These are phyloP conservation scores for Nakazawaea laoshanensis DNA, from an alignment of 805 yeast genomes.

Conservation along the genomic window DNA sequence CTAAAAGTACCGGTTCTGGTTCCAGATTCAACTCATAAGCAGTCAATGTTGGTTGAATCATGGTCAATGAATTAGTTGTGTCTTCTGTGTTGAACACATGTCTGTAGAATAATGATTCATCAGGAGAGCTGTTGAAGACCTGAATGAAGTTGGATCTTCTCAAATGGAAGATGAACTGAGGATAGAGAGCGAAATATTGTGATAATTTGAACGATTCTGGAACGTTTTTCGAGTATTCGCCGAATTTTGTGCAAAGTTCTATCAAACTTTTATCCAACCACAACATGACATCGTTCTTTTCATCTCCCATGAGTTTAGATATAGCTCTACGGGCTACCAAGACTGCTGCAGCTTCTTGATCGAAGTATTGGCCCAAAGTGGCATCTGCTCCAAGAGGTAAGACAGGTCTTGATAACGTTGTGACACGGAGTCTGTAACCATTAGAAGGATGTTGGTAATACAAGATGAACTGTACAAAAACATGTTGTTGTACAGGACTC, in stretches of 20 bases:
- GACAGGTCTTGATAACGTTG: constrained; percentile 43
- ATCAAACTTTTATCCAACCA: constrained; percentile 41
- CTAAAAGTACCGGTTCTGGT: constrained; percentile 57
- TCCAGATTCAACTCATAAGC: constrained; percentile 49
- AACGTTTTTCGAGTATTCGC: constrained; percentile 37
- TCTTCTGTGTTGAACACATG: constrained; percentile 59
- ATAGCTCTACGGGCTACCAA: constrained; percentile 49
- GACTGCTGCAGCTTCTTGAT: constrained; percentile 64
- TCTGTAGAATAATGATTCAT: constrained; percentile 59
- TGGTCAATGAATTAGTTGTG: constrained; percentile 47
- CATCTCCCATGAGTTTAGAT: constrained; percentile 28
- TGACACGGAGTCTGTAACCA: constrained; percentile 48
- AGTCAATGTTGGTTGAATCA: constrained; percentile 65
- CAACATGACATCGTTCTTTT: constrained; percentile 30
- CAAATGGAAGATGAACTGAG: constrained; percentile 61
- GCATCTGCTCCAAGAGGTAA: constrained; percentile 29
- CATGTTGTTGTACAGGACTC: constrained; percentile 21
- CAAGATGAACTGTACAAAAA: constrained; percentile 44
- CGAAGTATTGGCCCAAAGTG: constrained; percentile 43
- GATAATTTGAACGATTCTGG: constrained; percentile 42
- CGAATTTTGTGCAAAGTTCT: constrained; percentile 37
- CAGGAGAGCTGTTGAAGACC: constrained; percentile 65
- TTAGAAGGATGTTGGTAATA: constrained; percentile 58
- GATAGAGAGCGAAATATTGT: constrained; percentile 42
- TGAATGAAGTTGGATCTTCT: constrained; percentile 59